Conservation (phyloP, 108 stramenopile species). For the Parietichytrium sp. region DNA sequence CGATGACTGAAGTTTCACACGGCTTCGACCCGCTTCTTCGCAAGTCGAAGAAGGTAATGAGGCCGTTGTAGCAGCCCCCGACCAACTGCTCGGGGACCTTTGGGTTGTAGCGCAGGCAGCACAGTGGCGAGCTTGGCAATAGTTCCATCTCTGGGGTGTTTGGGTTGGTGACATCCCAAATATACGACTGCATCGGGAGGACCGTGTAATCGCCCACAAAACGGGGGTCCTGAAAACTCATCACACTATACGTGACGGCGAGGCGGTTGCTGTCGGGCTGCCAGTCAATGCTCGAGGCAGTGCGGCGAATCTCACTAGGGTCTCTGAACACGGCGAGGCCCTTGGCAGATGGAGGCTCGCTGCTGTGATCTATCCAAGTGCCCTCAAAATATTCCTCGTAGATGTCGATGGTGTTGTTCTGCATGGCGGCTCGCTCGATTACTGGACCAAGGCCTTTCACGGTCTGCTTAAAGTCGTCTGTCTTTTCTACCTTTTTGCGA, state of each 20-base stretch:
- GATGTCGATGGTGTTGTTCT: constrained; percentile 83
- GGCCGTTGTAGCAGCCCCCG: constrained; percentile 82
- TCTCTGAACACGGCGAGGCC: constrained; percentile 84
- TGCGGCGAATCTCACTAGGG: constrained; percentile 69
- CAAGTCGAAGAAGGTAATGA: constrained; percentile 74
- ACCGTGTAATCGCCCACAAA: constrained; percentile 50
- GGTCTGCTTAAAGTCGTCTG: constrained; percentile 69
- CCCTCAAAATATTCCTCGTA: constrained; percentile 75
- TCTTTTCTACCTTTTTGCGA: constrained; percentile 81
- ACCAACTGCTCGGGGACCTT: constrained; percentile 72
- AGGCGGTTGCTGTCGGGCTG: constrained; percentile 80
- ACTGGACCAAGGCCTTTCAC: constrained; percentile 73
- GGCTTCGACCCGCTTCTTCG: constrained; percentile 62
- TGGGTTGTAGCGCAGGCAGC: constrained; percentile 78
- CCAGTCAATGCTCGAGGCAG: constrained; percentile 81
- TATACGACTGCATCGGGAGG: constrained; percentile 66
- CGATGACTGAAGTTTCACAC: constrained; percentile 69
- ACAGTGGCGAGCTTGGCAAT: constrained; percentile 72
- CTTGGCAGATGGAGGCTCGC: constrained; percentile 79
- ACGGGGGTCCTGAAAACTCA: constrained; percentile 76
- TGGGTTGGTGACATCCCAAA: constrained; percentile 83
- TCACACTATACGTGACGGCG: constrained; percentile 76
- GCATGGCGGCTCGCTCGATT: constrained; percentile 75
- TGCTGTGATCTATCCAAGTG: constrained; percentile 65
- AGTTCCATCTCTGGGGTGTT: constrained; percentile 78